Evolutionary conservation across 2,329 filamentous ascomycete species (phyloP), one percentile per base, ranked within the genome.

Genomic region (Corinectria fuckeliana): DNA sequence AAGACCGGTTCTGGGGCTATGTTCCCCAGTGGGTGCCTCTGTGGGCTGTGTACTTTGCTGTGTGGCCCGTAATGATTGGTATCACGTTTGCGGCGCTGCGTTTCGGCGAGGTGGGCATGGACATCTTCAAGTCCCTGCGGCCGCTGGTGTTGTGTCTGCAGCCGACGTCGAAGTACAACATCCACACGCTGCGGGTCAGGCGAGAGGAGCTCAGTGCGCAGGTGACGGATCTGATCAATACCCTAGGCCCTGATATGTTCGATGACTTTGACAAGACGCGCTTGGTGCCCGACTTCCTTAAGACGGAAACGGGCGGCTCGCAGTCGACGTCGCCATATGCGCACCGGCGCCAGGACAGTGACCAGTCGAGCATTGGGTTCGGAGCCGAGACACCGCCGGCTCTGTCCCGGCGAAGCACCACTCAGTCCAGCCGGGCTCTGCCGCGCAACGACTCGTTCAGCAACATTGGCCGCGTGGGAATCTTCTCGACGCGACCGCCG

Each of bases 41-140:
- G 57, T 96, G 90, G 87, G 74, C 87, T 20, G 85, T 96, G 10
- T 88, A 93, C 63, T 74, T 92, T 9, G 85, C 87, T 36, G 91
- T 93, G 49, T 89, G 91, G 79, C 82, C 92, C 47, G 80, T 96
- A 65, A 97, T 97, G 81, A 91, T 93, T 5, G 85, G 88, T 21
- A 90, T 97, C 69, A 97, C 93, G 0, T 97, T 96, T 75, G 93
- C 93, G 4, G 92, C 95, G 6, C 87, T 99, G 51, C 90, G 95
- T 10, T 96, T 98, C 66, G 95, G 95, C 45, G 95, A 99, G 78
- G 90, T 96, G n/a, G 95, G 94, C 51, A 97, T 99, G 93, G 95
- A 99, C 73, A 97, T 99, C 56, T 81, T 95, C 79, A 99, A 98
- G 78, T 98, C 94, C 0, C 84, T 99, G 14, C 87, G 92, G 9